These are phyloP conservation scores for Piper longum DNA, from an alignment of 164 flowering plant species.

Conservation along the genomic window DNA sequence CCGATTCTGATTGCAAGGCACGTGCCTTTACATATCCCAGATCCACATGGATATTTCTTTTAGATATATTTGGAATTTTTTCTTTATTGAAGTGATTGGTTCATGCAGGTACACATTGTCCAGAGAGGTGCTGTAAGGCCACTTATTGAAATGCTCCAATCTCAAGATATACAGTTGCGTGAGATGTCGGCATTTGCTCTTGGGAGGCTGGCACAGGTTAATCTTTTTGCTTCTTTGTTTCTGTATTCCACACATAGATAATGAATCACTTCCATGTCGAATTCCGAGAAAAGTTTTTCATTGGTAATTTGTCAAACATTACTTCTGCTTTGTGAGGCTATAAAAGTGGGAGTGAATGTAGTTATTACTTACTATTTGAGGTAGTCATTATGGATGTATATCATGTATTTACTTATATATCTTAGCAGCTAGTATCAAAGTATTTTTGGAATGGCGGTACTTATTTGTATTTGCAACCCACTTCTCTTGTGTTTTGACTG, in stretches of 20 bases:
- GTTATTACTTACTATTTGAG: too few species aligned
- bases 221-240: background rate
- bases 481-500: background rate
- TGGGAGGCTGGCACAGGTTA: conserved; percentile 97
- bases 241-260: background rate
- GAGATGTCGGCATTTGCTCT: conserved; percentile 99
- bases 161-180: conserved; percentile 67
- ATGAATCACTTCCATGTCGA: background rate
- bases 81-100: conserved; percentile 4
- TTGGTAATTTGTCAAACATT: background rate
- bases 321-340: too few species aligned
- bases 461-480: background rate
- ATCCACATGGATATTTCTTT: background rate
- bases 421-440: background rate
- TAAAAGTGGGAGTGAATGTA: too few species aligned
- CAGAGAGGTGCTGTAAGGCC: conserved; percentile 98
- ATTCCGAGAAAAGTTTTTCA: background rate
- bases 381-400: background rate
- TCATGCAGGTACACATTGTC: conserved; percentile 81
- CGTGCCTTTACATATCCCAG: conserved; percentile 37
- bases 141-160: conserved; percentile 93
- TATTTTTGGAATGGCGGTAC: background rate
- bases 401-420: background rate
- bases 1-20: conserved; percentile 95
- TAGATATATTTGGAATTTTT: background rate